Conservation (phyloP, 495 filamentous ascomycete species). For the Hyphodiscus hymeniophilus region DNA sequence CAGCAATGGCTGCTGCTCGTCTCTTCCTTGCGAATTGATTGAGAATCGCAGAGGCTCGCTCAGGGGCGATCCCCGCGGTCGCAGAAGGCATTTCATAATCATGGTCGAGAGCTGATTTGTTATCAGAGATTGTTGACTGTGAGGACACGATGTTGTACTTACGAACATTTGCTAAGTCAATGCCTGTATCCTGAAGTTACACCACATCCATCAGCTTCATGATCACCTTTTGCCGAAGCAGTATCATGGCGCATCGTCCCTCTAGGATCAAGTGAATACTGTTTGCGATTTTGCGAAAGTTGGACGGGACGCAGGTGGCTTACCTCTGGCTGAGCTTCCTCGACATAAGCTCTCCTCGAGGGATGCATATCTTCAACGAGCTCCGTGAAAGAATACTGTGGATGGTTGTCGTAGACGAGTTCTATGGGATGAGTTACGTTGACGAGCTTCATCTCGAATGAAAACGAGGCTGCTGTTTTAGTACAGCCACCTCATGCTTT, state of each 20-base stretch:
- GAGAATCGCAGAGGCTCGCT: conserved; percentile 81
- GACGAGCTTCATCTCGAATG: no score
- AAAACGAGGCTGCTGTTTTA: no score
- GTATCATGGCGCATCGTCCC: conserved; percentile 2
- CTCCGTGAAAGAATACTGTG: background rate
- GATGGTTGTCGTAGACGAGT: background rate
- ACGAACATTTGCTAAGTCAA: conserved; percentile 77
- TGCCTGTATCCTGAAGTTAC: conserved; percentile 51
- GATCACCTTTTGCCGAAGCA: conserved; percentile 4
- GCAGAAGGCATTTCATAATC: conserved; percentile 74
- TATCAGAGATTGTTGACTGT: conserved; percentile 2
- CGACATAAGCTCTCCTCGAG: conserved; percentile 88
- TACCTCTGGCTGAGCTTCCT: conserved; percentile 69
- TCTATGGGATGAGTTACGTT: background rate
- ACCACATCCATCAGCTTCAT: conserved; percentile 25
- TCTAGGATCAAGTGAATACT: conserved; percentile 27
- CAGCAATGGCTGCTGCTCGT: conserved; percentile 80
- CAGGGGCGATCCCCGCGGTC: conserved; percentile 68
- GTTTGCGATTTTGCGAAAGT: conserved; percentile 13
- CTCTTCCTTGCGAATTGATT: conserved; percentile 87
- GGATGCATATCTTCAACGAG: conserved; percentile 58
- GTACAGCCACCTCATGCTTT: no score
- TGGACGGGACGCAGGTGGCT: conserved; percentile 26
- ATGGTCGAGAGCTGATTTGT: conserved; percentile 60
- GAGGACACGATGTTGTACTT: conserved; percentile 28